These are phyloP conservation scores for Russula virescens DNA, from an alignment of 768 basidiomycete genomes.

Conservation along the genomic window DNA sequence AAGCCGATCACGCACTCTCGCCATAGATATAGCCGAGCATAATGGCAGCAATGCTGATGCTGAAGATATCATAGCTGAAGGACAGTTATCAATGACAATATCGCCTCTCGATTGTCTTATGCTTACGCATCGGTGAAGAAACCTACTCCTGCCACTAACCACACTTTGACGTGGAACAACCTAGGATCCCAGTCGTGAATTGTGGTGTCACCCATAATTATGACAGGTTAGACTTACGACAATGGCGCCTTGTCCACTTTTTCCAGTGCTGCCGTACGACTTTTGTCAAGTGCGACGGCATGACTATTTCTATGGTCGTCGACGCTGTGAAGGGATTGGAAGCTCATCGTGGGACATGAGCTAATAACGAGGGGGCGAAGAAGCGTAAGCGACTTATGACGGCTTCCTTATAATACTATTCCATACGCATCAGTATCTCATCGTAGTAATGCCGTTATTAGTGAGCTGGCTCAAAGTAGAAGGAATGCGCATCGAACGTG, in stretches of 20 bases:
- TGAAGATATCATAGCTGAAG: constrained; percentile 74
- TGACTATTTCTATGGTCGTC: background rate
- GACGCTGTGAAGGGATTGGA: constrained; percentile 1
- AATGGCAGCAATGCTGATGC: constrained; percentile 75
- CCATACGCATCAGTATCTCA: background rate
- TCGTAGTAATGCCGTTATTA: constrained; percentile 7
- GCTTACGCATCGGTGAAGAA: constrained; percentile 85
- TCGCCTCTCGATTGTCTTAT: background rate
- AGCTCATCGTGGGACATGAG: constrained; percentile 13
- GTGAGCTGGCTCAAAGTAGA: background rate
- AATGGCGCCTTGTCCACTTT: constrained; percentile 87
- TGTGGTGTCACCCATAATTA: background rate
- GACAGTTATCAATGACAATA: background rate
- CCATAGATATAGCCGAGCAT: constrained; percentile 86
- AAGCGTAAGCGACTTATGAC: background rate
- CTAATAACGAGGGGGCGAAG: background rate
- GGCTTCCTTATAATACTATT: constrained; percentile 5
- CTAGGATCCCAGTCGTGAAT: constrained; percentile 23
- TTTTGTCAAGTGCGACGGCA: constrained; percentile 46
- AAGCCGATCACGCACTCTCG: constrained; percentile 15
- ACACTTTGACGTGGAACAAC: constrained; percentile 48
- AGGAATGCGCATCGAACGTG: constrained; percentile 18
- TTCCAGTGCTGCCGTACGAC: constrained; percentile 73
- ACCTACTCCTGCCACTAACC: constrained; percentile 61
- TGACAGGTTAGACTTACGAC: constrained; percentile 47